Conservation (phyloP, 2,329 filamentous ascomycete species). For the Pseudovirgaria hyperparasitica region DNA sequence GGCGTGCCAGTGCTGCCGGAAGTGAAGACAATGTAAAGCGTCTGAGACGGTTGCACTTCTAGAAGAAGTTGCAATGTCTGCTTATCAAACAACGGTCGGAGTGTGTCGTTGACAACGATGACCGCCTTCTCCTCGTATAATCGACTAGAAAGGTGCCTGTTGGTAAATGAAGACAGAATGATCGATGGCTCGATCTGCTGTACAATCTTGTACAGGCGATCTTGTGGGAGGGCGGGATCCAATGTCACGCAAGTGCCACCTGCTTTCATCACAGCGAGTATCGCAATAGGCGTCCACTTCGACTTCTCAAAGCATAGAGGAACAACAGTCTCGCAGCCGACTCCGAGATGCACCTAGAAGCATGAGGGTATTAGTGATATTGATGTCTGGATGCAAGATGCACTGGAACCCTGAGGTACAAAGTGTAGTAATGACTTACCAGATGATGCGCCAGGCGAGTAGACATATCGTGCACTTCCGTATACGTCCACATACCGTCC, state of each 20-base stretch:
- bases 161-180: slow-evolving; percentile 2
- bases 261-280: slow-evolving; percentile 9
- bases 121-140: slow-evolving; percentile 1
- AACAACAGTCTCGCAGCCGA: slow-evolving; percentile 7
- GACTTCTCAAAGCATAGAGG: slow-evolving; percentile 12
- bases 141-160: not conserved
- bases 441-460: slow-evolving; percentile 4
- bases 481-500: slow-evolving; percentile 4
- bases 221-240: slow-evolving; percentile 8
- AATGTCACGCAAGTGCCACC: slow-evolving; percentile 8
- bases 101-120: no score
- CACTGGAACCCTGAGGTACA: slow-evolving; percentile 2
- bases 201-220: slow-evolving; percentile 1
- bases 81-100: no score
- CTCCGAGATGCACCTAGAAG: slow-evolving; percentile 5
- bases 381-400: slow-evolving; percentile 3
- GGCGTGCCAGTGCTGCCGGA: slow-evolving; percentile 67
- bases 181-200: slow-evolving; percentile 1
- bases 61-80: slow-evolving; percentile 40
- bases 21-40: slow-evolving; percentile 65
- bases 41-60: slow-evolving; percentile 26
- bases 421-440: not conserved
- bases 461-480: slow-evolving; percentile 3
- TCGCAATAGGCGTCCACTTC: slow-evolving; percentile 4
- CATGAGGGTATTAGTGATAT: slow-evolving; percentile 3